Percentiles rank a stretch among this genome's conserved stretches.
Evolutionary conservation across 1,139 yeast genomes (phyloP).

Genomic region (Debaryomycetaceae sp.): DNA sequence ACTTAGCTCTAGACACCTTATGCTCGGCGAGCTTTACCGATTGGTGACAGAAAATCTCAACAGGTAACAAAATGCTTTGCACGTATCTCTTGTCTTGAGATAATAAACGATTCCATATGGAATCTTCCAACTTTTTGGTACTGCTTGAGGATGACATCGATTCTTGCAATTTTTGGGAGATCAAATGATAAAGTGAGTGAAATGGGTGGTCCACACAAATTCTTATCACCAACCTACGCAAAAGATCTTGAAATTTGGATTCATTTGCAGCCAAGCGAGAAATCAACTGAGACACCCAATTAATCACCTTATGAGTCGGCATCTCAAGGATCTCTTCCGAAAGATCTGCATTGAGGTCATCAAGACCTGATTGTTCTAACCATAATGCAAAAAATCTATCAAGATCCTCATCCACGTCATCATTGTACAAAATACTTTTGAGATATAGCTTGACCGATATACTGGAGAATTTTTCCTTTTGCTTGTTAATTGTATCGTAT

Average conservation of each 20-base stretch:
- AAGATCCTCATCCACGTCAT: conserved; percentile 53
- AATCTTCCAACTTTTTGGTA: conserved; percentile 34
- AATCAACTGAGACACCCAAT: conserved; percentile 82
- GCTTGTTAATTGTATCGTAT: conserved; percentile 32
- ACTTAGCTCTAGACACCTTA: conserved; percentile 34
- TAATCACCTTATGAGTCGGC: conserved; percentile 60
- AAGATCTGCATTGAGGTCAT: conserved; percentile 33
- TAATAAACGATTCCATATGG: conserved; percentile 34
- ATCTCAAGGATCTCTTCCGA: conserved; percentile 32
- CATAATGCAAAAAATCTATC: conserved; percentile 85
- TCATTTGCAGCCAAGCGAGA: conserved; percentile 59
- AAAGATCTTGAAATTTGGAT: conserved; percentile 50
- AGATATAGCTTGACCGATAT: conserved; percentile 63
- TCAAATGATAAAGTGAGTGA: conserved; percentile 69
- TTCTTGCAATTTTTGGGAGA: conserved; percentile 53
- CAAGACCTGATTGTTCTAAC: conserved; percentile 58
- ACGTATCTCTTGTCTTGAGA: conserved; percentile 4
- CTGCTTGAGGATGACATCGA: conserved; percentile 22
- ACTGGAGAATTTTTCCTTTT: conserved; percentile 42
- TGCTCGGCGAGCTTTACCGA: conserved; percentile 50
- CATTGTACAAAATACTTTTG: conserved; percentile 45
- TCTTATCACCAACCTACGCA: conserved; percentile 47
- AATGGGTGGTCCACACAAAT: conserved; percentile 67
- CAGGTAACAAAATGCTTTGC: conserved; percentile 24
- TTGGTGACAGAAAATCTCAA: conserved; percentile 49